phyloP scores from a whole-genome alignment of 768 basidiomycete species.

The Favolaschia claudopus region DNA sequence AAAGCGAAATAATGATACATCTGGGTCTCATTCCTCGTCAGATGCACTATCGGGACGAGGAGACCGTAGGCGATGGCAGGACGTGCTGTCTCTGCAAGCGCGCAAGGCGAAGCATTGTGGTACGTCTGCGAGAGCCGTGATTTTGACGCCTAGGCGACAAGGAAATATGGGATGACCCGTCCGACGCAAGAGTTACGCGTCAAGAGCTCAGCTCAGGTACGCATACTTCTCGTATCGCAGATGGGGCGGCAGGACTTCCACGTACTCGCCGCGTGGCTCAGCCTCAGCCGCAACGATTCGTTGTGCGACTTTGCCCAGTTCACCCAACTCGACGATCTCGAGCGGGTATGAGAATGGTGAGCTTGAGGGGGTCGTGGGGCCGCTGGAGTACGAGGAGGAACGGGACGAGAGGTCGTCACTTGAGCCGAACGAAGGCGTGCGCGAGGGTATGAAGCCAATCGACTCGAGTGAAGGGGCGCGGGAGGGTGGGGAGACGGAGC shows the following conservation, averaged over 20 bases:
- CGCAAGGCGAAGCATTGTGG: conserved; percentile 5
- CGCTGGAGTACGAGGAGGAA: conserved; percentile 21
- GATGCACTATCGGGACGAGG: conserved; percentile 28
- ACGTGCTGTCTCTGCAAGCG: conserved; percentile 23
- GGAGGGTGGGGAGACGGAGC: conserved; percentile 11
- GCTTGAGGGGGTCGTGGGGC: conserved; percentile 20
- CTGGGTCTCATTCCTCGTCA: conserved; percentile 13
- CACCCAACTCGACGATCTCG: neutral
- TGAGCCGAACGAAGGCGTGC: conserved; percentile 18
- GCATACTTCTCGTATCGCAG: neutral
- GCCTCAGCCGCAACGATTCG: neutral
- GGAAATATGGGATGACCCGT: too few species aligned
- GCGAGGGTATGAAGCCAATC: conserved; percentile 15
- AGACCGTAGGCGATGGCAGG: conserved; percentile 10
- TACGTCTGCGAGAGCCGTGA: too few species aligned
- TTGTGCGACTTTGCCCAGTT: conserved; percentile 5
- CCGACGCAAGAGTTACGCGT: too few species aligned
- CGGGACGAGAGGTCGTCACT: conserved; percentile 1
- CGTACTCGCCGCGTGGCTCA: conserved; percentile 6
- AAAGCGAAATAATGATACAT: conserved; percentile 18
- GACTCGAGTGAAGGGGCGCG: conserved; percentile 23
- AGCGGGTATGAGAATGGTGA: conserved; percentile 12
- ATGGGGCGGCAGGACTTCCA: neutral
- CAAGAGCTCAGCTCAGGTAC: too few species aligned
- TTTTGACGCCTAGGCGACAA: too few species aligned